Percentiles rank a stretch among this genome's conserved stretches.
phyloP scores from a whole-genome alignment of 2,329 filamentous ascomycete species.

The Penicillium sp. region DNA sequence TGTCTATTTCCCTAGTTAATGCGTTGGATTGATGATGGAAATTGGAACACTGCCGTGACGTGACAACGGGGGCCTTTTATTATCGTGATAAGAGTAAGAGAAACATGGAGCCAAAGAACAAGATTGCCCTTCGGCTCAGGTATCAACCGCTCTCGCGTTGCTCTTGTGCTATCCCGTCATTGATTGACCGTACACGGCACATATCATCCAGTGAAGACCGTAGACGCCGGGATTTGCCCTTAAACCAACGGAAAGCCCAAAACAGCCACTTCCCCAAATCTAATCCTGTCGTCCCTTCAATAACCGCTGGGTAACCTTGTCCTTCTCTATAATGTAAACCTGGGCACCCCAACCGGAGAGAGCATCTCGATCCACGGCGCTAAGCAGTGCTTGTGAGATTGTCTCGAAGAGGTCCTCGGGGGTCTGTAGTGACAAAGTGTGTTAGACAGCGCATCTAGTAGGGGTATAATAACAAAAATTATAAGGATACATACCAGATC shows the following conservation, averaged over 20 bases:
- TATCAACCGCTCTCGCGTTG: slow-evolving; percentile 16
- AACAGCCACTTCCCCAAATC: slow-evolving; percentile 22
- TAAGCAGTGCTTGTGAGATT: slow-evolving; percentile 91
- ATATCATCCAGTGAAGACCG: slow-evolving; percentile 27
- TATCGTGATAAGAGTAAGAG: slow-evolving; percentile 26
- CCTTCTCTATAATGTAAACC: slow-evolving; percentile 99
- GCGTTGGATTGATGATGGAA: not conserved
- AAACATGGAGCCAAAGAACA: slow-evolving; percentile 19
- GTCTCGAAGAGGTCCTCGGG: slow-evolving; percentile 98
- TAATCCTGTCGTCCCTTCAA: slow-evolving; percentile 97
- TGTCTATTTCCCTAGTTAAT: not conserved
- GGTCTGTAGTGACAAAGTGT: slow-evolving; percentile 50
- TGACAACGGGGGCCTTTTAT: slow-evolving; percentile 25
- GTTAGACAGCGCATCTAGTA: not conserved
- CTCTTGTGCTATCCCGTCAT: slow-evolving; percentile 17
- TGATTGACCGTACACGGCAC: slow-evolving; percentile 20
- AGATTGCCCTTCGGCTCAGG: slow-evolving; percentile 9
- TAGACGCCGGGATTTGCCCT: slow-evolving; percentile 29
- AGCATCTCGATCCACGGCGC: slow-evolving; percentile 93
- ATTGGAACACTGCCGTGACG: slow-evolving; percentile 15
- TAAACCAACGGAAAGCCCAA: slow-evolving; percentile 27
- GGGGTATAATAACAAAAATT: not conserved
- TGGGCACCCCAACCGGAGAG: slow-evolving; percentile 97
- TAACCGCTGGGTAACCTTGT: slow-evolving; percentile 98
- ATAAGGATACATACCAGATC: slow-evolving; percentile 68